Conservation (phyloP, 177 flowering plant genomes). For the Tripterygium wilfordii region DNA sequence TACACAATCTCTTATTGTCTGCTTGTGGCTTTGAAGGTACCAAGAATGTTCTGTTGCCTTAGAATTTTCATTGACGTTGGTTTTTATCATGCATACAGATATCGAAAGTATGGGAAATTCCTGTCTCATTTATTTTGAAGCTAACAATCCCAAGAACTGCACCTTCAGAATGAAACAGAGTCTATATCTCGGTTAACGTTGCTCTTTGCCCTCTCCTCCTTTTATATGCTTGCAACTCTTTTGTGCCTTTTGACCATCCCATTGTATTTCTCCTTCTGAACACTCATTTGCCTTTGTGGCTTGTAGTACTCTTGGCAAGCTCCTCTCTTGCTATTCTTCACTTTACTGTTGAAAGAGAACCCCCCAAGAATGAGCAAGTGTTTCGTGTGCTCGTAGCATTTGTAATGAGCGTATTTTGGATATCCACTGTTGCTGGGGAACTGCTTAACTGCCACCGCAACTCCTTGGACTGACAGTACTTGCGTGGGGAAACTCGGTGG, state of each 20-base stretch:
- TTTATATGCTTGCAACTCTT: slow-evolving; percentile 64
- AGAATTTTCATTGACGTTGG: too few species aligned
- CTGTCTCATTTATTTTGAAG: slow-evolving; percentile 58
- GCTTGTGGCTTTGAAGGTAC: too few species aligned
- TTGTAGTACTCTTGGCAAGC: slow-evolving; percentile 56
- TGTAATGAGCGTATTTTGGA: slow-evolving; percentile 98
- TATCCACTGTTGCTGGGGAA: slow-evolving; percentile 90
- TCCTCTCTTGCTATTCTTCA: slow-evolving; percentile 66
- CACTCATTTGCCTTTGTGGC: slow-evolving; percentile 84
- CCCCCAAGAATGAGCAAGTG: slow-evolving; percentile 70
- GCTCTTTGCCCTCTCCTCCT: slow-evolving; percentile 50
- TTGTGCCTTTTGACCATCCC: slow-evolving; percentile 63
- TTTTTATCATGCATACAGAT: slow-evolving; percentile 34
- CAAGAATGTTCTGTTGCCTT: too few species aligned
- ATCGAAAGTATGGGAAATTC: slow-evolving; percentile 58
- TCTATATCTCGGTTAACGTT: slow-evolving; percentile 60
- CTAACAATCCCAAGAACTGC: slow-evolving; percentile 73
- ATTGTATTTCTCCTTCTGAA: slow-evolving; percentile 64
- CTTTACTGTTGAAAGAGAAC: slow-evolving; percentile 63
- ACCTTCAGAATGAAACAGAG: slow-evolving; percentile 78
- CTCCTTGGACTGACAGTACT: slow-evolving; percentile 94
- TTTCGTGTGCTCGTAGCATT: slow-evolving; percentile 64
- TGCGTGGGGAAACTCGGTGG: slow-evolving; percentile 99
- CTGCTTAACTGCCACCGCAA: slow-evolving; percentile 74
- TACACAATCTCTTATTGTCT: too few species aligned